Percentiles rank a stretch among this genome's conserved stretches.
Conservation (phyloP, 73 alveolate genomes). For the Tetrahymena elliotti region DNA sequence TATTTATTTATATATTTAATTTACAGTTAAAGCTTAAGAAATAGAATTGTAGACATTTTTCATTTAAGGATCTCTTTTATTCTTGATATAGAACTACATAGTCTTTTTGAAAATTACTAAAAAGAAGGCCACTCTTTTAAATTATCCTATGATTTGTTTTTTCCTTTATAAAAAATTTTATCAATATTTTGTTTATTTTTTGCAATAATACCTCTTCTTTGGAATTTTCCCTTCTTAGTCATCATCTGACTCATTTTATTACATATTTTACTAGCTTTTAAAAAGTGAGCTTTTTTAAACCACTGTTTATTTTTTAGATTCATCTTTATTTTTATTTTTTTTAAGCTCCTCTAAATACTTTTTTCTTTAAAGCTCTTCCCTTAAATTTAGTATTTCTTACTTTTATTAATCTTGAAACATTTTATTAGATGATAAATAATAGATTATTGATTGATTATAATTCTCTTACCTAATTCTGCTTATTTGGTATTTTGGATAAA, state of each 20-base stretch:
- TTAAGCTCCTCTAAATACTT: background rate
- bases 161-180: background rate
- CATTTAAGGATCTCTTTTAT: background rate
- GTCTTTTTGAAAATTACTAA: background rate
- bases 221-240: background rate
- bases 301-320: background rate
- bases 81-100: background rate
- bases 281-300: background rate
- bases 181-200: background rate
- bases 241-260: background rate
- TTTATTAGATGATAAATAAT: background rate
- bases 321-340: background rate
- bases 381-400: background rate
- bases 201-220: background rate
- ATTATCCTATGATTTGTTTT: background rate
- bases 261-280: background rate
- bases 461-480: background rate
- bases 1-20: background rate
- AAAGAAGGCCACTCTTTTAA: background rate
- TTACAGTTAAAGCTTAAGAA: background rate
- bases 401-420: background rate
- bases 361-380: background rate
- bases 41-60: background rate
- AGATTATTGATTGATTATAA: background rate
- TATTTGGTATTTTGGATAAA: background rate